Evolutionary conservation across 106 monocot genomes (phyloP).

Genomic region (Chionographis japonica): DNA sequence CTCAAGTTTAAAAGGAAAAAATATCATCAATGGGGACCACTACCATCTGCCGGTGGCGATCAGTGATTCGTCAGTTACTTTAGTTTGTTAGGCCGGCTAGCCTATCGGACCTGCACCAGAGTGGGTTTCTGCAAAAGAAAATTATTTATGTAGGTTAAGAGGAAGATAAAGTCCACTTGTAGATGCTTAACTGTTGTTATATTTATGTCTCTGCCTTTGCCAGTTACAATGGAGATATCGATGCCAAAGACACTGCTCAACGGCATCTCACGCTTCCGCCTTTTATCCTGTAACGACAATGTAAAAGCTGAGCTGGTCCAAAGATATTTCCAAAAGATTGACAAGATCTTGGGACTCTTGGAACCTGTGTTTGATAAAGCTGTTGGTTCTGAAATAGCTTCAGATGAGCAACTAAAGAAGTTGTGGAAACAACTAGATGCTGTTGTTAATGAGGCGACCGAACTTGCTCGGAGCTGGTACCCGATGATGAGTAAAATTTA

Average conservation of each 20-base stretch:
- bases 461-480: slow-evolving; percentile 63
- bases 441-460: slow-evolving; percentile 41
- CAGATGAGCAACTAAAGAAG: slow-evolving; percentile 40
- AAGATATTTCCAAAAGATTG: slow-evolving; percentile 58
- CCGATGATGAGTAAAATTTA: slow-evolving; percentile 79
- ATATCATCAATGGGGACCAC: too few relatives aligned
- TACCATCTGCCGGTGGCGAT: too few relatives aligned
- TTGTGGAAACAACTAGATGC: slow-evolving; percentile 47
- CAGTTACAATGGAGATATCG: slow-evolving; percentile 52
- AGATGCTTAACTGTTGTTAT: neutral
- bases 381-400: slow-evolving; percentile 24
- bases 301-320: slow-evolving; percentile 37
- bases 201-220: slow-evolving; percentile 1
- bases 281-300: slow-evolving; percentile 39
- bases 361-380: slow-evolving; percentile 50
- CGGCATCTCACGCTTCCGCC: slow-evolving; percentile 44
- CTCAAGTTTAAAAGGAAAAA: too few relatives aligned
- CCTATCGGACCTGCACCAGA: too few relatives aligned
- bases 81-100: too few relatives aligned
- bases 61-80: too few relatives aligned
- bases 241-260: slow-evolving; percentile 37
- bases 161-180: too few relatives aligned
- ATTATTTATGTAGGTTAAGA: too few relatives aligned
- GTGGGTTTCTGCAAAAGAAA: too few relatives aligned
- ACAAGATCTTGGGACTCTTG: slow-evolving; percentile 50